Evolutionary conservation across 768 basidiomycete genomes (phyloP).

Genomic region (Tephrocybe rancida): DNA sequence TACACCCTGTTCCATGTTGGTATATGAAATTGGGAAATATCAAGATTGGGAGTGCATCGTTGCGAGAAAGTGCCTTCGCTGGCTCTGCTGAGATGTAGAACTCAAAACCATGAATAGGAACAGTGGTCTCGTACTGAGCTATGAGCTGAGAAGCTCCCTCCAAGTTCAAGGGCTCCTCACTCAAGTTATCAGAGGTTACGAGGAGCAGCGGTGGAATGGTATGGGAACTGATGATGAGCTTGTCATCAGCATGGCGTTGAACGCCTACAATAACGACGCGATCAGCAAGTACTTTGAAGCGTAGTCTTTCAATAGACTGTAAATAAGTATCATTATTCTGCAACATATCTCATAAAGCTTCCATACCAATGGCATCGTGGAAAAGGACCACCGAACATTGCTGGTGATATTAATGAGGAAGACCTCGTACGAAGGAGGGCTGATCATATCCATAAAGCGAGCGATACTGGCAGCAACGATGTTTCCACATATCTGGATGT

Average conservation of each 20-base stretch:
- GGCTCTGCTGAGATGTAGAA: slow-evolving; percentile 20
- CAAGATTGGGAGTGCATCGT: slow-evolving; percentile 14
- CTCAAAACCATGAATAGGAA: slow-evolving; percentile 16
- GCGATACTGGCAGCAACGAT: slow-evolving; percentile 28
- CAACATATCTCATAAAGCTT: slow-evolving; percentile 3
- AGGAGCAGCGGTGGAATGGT: slow-evolving; percentile 23
- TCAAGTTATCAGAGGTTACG: not conserved
- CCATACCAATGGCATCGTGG: slow-evolving; percentile 11
- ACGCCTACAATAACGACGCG: slow-evolving; percentile 34
- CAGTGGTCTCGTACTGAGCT: slow-evolving; percentile 4
- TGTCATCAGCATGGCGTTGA: slow-evolving; percentile 21
- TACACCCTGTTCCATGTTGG: slow-evolving; percentile 18
- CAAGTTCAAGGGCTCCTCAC: not conserved
- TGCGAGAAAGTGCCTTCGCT: slow-evolving; percentile 8
- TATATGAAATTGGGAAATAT: slow-evolving; percentile 21
- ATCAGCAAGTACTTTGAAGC: slow-evolving; percentile 30
- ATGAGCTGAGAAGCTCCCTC: not conserved
- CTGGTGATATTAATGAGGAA: slow-evolving; percentile 32
- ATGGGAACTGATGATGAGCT: slow-evolving; percentile 30
- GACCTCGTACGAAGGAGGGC: slow-evolving; percentile 23
- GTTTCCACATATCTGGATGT: slow-evolving; percentile 25
- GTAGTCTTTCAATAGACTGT: slow-evolving; percentile 33
- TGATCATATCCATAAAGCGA: slow-evolving; percentile 14
- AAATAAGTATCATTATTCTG: slow-evolving; percentile 17
- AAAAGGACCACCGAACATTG: slow-evolving; percentile 11